Evolutionary conservation across 2,329 filamentous ascomycete genomes (phyloP).

Genomic region (Calonectria naviculata): DNA sequence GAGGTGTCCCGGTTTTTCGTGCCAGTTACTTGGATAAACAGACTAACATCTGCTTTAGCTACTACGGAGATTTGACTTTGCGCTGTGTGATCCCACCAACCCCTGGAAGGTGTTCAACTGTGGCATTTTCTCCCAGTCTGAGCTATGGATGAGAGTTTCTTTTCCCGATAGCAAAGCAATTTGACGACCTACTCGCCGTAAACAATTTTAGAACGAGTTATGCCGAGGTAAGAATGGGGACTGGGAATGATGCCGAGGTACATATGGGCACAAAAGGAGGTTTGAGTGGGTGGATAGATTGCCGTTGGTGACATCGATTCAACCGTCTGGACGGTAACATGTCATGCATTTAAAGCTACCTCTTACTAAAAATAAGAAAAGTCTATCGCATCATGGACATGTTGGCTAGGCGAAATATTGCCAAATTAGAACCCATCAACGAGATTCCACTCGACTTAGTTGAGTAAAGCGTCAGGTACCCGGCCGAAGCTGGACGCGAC

Average conservation of each 20-base stretch:
- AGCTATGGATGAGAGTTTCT: conserved; percentile 39
- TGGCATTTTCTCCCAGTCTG: conserved; percentile 45
- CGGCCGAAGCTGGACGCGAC: too few relatives aligned
- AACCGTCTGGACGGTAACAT: background rate
- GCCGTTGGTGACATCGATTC: too few relatives aligned
- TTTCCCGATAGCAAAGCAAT: background rate
- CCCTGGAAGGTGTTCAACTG: conserved; percentile 46
- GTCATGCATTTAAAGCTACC: background rate
- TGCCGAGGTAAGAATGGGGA: background rate
- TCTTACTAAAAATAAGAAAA: background rate
- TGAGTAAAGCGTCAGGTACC: background rate
- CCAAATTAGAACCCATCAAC: too few relatives aligned
- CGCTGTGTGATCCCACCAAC: conserved; percentile 43
- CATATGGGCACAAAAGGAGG: background rate
- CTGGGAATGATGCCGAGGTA: background rate
- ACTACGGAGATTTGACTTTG: conserved; percentile 44
- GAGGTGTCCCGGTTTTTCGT: background rate
- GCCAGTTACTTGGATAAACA: background rate
- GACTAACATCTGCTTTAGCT: conserved; percentile 32
- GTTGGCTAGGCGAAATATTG: background rate
- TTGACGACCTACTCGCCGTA: too few relatives aligned
- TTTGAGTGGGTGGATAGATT: background rate
- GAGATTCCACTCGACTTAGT: background rate
- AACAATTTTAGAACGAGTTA: background rate
- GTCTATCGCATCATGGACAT: too few relatives aligned